These are phyloP conservation scores for Leptographium radiaticola DNA, from an alignment of 2,329 filamentous ascomycete genomes.

Conservation along the genomic window DNA sequence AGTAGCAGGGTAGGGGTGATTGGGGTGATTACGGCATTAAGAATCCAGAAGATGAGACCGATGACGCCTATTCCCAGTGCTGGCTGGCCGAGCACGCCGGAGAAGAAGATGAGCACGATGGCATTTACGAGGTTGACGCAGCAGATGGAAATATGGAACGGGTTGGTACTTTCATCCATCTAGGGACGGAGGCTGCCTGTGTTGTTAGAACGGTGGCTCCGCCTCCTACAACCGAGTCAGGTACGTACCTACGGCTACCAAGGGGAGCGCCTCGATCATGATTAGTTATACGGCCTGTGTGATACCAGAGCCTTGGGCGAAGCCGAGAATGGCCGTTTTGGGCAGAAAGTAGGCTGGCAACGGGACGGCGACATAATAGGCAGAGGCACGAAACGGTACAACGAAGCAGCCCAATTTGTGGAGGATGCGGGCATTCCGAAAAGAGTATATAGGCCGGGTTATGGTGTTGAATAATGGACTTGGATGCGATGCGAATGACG, in stretches of 20 bases:
- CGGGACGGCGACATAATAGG: constrained; percentile 77
- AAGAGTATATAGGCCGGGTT: constrained; percentile 84
- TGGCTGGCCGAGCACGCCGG: constrained; percentile 66
- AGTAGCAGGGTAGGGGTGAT: constrained; percentile 64
- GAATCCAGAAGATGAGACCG: constrained; percentile 69
- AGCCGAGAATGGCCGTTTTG: constrained; percentile 71
- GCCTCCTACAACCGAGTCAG: too few relatives aligned
- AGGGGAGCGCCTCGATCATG: constrained; percentile 57
- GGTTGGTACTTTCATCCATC: constrained; percentile 89
- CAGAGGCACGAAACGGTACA: constrained; percentile 74
- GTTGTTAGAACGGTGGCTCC: too few relatives aligned
- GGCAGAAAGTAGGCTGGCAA: constrained; percentile 56
- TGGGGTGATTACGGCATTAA: constrained; percentile 64
- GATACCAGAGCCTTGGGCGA: constrained; percentile 51
- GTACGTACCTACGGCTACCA: constrained; percentile 47
- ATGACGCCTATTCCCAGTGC: constrained; percentile 66
- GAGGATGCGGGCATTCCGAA: constrained; percentile 65
- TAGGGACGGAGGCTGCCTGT: constrained; percentile 64
- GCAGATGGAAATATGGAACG: constrained; percentile 74
- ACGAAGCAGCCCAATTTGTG: constrained; percentile 91
- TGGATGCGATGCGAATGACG: constrained; percentile 68
- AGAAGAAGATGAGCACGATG: constrained; percentile 70
- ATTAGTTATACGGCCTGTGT: constrained; percentile 65
- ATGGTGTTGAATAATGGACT: constrained; percentile 72
- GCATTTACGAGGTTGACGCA: constrained; percentile 71